phyloP scores from a whole-genome alignment of 805 yeast species.

The Yarrowia sp. region DNA sequence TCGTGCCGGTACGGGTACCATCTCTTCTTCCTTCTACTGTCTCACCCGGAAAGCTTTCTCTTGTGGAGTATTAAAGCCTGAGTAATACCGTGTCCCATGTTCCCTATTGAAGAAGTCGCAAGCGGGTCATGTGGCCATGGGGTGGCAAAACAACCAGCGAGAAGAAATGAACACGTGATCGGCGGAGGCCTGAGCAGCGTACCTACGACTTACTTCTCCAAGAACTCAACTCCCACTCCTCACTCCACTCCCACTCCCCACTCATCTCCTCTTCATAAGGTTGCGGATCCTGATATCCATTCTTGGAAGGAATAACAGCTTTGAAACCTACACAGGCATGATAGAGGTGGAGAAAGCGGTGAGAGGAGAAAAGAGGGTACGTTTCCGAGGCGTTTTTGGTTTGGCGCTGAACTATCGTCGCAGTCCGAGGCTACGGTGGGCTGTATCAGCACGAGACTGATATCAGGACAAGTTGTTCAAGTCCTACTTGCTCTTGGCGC shows the following conservation, averaged over 20 bases:
- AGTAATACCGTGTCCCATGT: not conserved
- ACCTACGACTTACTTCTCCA: too few species aligned
- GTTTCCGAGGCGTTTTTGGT: slow-evolving; percentile 1
- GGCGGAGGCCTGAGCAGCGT: too few species aligned
- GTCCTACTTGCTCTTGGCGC: not conserved
- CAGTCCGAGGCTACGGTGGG: too few species aligned
- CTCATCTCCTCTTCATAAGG: not conserved
- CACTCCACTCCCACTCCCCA: not conserved
- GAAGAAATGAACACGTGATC: not conserved
- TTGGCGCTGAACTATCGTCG: not conserved
- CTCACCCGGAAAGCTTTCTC: too few species aligned
- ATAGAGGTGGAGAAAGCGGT: not conserved
- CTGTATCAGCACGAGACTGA: too few species aligned
- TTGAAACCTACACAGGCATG: not conserved
- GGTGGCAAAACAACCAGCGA: slow-evolving; percentile 2
- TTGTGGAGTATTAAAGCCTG: too few species aligned
- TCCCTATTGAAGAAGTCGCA: not conserved
- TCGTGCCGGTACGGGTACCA: too few species aligned
- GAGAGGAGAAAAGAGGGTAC: not conserved
- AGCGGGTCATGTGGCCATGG: not conserved
- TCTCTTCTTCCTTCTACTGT: too few species aligned
- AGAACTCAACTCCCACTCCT: too few species aligned
- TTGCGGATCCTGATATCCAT: not conserved
- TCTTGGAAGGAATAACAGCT: slow-evolving; percentile 16
- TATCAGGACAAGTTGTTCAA: not conserved